Evolutionary conservation across 495 filamentous ascomycete genomes (phyloP).

Genomic region (Cercophora scortea): DNA sequence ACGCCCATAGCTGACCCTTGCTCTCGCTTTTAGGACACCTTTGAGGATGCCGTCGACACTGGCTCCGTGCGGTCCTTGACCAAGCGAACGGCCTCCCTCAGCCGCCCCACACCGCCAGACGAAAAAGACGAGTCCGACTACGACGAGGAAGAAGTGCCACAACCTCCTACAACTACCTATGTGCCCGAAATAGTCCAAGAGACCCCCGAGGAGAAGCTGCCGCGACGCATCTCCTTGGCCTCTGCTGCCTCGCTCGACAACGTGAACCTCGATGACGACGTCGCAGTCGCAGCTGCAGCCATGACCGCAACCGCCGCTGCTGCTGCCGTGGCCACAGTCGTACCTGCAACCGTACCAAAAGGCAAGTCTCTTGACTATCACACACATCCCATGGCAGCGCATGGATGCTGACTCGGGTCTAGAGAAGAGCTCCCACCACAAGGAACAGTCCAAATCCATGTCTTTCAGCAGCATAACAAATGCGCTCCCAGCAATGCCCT

Average conservation of each 20-base stretch:
- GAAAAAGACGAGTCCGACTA: conserved; percentile 19
- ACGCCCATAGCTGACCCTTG: not conserved
- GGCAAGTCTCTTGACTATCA: conserved; percentile 4
- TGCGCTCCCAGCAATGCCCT: conserved; percentile 48
- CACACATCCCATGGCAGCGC: too few species aligned
- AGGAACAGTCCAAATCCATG: conserved; percentile 26
- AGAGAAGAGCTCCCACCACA: conserved; percentile 14
- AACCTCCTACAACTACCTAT: conserved; percentile 3
- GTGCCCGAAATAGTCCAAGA: conserved; percentile 10
- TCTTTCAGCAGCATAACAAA: conserved; percentile 40
- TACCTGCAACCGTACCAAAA: not conserved
- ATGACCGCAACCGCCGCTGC: too few species aligned
- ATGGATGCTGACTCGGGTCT: too few species aligned
- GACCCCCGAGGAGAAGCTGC: conserved; percentile 6
- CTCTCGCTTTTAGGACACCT: conserved; percentile 52
- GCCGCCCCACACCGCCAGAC: conserved; percentile 13
- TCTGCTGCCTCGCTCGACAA: conserved; percentile 52
- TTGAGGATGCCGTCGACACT: conserved; percentile 67
- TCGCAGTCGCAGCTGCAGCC: not conserved
- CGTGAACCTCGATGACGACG: conserved; percentile 56
- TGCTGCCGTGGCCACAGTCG: too few species aligned
- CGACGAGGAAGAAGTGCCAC: conserved; percentile 27
- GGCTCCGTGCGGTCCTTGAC: conserved; percentile 40
- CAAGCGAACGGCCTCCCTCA: conserved; percentile 39
- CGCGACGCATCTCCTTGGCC: conserved; percentile 52